Evolutionary conservation across 129 eudicot species (phyloP).

Genomic region (Gnaphalium uliginosum): DNA sequence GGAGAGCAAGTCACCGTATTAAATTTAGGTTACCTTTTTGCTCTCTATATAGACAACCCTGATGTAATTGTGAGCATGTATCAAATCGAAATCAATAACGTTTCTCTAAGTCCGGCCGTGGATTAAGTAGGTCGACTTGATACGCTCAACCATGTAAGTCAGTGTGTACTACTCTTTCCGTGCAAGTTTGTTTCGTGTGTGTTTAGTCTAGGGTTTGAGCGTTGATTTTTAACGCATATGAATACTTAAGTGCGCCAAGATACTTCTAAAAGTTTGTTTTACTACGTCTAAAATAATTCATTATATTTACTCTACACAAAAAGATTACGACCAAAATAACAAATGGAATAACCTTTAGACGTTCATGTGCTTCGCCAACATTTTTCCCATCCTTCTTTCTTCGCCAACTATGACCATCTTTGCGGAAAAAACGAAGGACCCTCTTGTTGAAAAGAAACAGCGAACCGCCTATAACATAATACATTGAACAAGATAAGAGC

Average conservation of each 20-base stretch:
- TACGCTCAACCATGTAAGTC: background rate
- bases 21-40: background rate
- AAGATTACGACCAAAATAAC: background rate
- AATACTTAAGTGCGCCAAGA: constrained; percentile 12
- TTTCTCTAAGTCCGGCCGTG: background rate
- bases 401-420: constrained; percentile 95
- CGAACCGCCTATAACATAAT: constrained; percentile 70
- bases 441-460: constrained; percentile 85
- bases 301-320: background rate
- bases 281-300: background rate
- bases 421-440: constrained; percentile 83
- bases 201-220: background rate
- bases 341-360: constrained; percentile 67
- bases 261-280: background rate
- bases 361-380: constrained; percentile 96
- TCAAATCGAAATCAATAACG: background rate
- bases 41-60: background rate
- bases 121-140: background rate
- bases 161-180: background rate
- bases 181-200: background rate
- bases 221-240: background rate
- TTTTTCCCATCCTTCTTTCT: constrained; percentile 84
- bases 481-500: background rate
- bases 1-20: background rate
- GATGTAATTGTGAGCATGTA: background rate